Evolutionary conservation across 1,284 basidiomycete genomes (phyloP).

Genomic region (Schizophyllum amplum): DNA sequence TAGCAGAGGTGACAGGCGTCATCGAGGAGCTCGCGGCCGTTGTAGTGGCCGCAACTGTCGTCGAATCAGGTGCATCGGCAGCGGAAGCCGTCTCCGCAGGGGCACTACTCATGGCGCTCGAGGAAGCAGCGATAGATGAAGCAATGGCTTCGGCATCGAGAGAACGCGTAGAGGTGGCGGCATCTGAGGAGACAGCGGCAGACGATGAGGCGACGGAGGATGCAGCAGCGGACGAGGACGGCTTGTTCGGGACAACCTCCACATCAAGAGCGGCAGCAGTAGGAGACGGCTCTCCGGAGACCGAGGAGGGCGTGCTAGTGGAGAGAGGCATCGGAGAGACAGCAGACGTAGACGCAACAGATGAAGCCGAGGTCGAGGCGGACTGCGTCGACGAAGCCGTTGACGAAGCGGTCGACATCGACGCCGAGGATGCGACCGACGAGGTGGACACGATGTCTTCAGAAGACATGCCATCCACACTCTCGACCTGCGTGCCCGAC

Average conservation of each 20-base stretch:
- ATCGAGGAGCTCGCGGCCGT: conserved; percentile 13
- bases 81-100: conserved; percentile 11
- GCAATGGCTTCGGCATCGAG: conserved; percentile 5
- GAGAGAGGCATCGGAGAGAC: conserved; percentile 8
- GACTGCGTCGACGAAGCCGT: not conserved
- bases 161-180: conserved; percentile 16
- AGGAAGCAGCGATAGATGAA: conserved; percentile 7
- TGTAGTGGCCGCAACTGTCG: conserved; percentile 20
- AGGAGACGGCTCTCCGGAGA: conserved; percentile 3
- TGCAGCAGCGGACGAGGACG: conserved; percentile 9
- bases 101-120: conserved; percentile 7
- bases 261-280: conserved; percentile 7
- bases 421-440: not conserved
- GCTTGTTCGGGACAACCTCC: conserved; percentile 11
- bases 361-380: conserved; percentile 37
- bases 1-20: conserved; percentile 19
- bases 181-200: conserved; percentile 9
- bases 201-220: conserved; percentile 8
- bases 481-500: conserved; percentile 17
- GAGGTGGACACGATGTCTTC: not conserved
- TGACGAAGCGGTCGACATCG: not conserved
- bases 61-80: conserved; percentile 18
- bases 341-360: not conserved
- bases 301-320: conserved; percentile 10
- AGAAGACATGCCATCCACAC: not conserved